A percentile compares a stretch with the other conserved stretches of the same genome.
Conservation (phyloP, 108 stramenopile species). For the Heterococcus sp. region DNA sequence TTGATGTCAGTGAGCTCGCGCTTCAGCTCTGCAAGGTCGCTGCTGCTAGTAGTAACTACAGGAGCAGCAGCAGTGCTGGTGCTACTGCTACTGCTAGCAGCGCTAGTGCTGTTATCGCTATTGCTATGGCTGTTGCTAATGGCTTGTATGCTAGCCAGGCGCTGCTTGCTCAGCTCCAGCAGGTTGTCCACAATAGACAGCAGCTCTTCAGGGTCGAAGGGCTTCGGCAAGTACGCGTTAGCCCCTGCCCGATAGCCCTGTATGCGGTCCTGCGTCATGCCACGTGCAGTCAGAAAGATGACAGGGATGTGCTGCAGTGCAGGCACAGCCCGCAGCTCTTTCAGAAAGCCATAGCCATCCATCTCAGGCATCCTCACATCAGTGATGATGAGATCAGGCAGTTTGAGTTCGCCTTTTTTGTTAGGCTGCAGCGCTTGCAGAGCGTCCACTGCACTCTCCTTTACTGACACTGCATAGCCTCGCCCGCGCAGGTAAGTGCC, state of each 20-base stretch:
- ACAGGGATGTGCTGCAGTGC: constrained; percentile 63
- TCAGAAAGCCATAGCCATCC: constrained; percentile 69
- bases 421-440: not conserved
- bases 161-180: constrained; percentile 52
- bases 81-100: no score
- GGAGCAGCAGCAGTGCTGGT: no score
- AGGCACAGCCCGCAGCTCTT: constrained; percentile 53
- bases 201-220: constrained; percentile 78
- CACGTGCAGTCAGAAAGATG: constrained; percentile 71
- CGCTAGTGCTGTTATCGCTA: no score
- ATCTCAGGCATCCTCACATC: constrained; percentile 82
- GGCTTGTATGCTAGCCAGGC: no score
- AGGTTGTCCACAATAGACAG: constrained; percentile 68
- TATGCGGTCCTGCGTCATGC: constrained; percentile 69
- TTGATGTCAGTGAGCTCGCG: constrained; percentile 67
- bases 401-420: no score
- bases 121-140: constrained; percentile 1
- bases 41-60: not conserved
- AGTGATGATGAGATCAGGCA: constrained; percentile 68
- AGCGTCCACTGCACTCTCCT: not conserved
- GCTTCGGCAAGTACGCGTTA: constrained; percentile 78
- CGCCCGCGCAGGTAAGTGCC: not conserved
- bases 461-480: not conserved
- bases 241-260: constrained; percentile 72
- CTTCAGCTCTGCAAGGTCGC: constrained; percentile 56